Evolutionary conservation across 106 monocot species (phyloP).

Genomic region (Apostasia shenzhenica): DNA sequence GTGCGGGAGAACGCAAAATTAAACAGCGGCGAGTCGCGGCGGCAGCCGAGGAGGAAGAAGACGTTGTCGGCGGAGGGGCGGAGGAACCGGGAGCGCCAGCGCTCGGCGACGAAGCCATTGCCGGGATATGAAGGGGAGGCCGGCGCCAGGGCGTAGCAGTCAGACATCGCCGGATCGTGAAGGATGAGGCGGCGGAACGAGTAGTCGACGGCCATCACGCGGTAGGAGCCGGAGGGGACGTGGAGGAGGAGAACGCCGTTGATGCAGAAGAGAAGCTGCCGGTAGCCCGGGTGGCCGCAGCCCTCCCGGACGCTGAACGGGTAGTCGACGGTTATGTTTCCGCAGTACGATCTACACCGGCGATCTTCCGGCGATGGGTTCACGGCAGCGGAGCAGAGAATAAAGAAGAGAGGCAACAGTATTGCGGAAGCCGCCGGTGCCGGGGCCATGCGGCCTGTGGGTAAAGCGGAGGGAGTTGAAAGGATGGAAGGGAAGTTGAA

Average conservation of each 20-base stretch:
- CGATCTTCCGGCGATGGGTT: neutral
- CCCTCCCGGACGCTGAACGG: constrained; percentile 54
- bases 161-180: constrained; percentile 81
- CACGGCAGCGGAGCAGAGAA: neutral
- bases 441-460: neutral
- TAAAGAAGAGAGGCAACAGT: neutral
- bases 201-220: constrained; percentile 82
- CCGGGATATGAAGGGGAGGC: constrained; percentile 9
- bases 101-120: constrained; percentile 58
- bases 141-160: constrained; percentile 60
- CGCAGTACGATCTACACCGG: constrained; percentile 47
- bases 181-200: constrained; percentile 59
- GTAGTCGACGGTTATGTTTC: constrained; percentile 58
- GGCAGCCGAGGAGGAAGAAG: constrained; percentile 81
- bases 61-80: constrained; percentile 57
- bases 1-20: constrained; percentile 52
- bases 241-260: constrained; percentile 72
- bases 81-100: constrained; percentile 47
- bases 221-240: constrained; percentile 75
- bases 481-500: neutral
- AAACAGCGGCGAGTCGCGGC: constrained; percentile 59
- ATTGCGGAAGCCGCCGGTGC: neutral
- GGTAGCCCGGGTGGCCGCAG: constrained; percentile 72
- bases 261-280: constrained; percentile 79
- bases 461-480: neutral